Evolutionary conservation across 257 asterid species (phyloP), one percentile per base, ranked within the genome.

Genomic region (Penstemon newberryi): DNA sequence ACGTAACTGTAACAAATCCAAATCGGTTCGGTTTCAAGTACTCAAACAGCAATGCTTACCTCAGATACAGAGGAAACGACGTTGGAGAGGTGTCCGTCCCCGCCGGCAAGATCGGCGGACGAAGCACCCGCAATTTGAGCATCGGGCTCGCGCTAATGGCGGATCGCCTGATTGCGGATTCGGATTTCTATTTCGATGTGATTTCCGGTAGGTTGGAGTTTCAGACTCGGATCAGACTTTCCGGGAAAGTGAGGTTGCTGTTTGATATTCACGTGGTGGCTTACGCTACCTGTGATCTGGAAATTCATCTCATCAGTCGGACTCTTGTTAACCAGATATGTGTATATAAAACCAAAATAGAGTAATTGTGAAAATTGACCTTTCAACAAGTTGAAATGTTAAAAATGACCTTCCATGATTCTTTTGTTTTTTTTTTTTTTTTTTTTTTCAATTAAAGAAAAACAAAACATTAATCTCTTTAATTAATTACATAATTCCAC

Each of bases 1-100:
- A 43, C 66, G 33, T 87, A 77, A 13, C 82, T 33, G 79, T 87
- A 7, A n/a, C 36, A 3, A 89, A 89, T 69, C 96, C 92, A 3
- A 89, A 89, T 75, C 66, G 80, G 58, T 90, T 89, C 37, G 87
- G 90, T 0, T 85, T 89, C 82, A 70, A 73, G 70, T 85, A 77
- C 83, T 8, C 62, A n/a, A 13, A 67, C 71, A 80, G 83, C 41
- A 75, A 78, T 6, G 89, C 89, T 2, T 8, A 70, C 9, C 83
- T 87, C 42, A 74, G 71, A 46, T 89, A 81, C 81, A 74, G 83
- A 15, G 87, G 85, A 7, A 65, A 63, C 66, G 87, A 73, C 64
- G 81, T 86, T 33, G 96, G 96, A 1, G 82, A 80, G 69, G 88
- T 75, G 3, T 90, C 90, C 41, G 44, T 89, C 10, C 86, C 84